Evolutionary conservation across 148 eudicot genomes (phyloP).

Genomic region (Hydrangea macrophylla): DNA sequence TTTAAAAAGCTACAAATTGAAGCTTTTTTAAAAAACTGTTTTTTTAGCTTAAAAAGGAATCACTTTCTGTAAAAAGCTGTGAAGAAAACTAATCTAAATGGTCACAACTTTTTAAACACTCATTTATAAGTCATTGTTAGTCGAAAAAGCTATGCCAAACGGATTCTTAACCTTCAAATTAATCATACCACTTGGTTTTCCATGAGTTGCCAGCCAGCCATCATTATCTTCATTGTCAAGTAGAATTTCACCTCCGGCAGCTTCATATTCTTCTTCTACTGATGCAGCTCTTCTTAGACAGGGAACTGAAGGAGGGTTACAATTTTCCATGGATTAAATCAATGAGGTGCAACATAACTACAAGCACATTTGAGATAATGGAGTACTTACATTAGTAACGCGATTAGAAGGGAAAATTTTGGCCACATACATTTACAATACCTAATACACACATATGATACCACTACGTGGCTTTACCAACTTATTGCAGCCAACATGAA

Average conservation of each 20-base stretch:
- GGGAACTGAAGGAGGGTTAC: constrained; percentile 59
- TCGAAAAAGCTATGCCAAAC: too few relatives aligned
- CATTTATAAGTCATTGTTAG: too few relatives aligned
- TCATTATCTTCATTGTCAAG: constrained; percentile 88
- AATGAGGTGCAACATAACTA: neutral
- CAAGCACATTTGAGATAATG: neutral
- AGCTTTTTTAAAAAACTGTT: too few relatives aligned
- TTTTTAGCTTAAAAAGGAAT: too few relatives aligned
- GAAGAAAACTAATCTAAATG: too few relatives aligned
- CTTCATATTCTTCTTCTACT: constrained; percentile 86
- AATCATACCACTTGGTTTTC: constrained; percentile 83
- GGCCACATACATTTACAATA: neutral
- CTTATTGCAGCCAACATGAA: neutral
- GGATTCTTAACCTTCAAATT: too few relatives aligned
- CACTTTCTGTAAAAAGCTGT: too few relatives aligned
- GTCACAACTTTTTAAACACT: too few relatives aligned
- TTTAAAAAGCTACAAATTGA: too few relatives aligned
- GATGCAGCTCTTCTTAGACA: constrained; percentile 94
- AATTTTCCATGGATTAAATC: too few relatives aligned
- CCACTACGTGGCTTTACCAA: neutral
- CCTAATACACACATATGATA: neutral
- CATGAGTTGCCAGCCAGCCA: constrained; percentile 99
- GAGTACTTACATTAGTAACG: neutral
- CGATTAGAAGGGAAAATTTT: neutral
- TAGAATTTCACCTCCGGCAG: constrained; percentile 94